phyloP scores from a whole-genome alignment of 1,139 yeast species.

The Scheffersomyces insectosa region DNA sequence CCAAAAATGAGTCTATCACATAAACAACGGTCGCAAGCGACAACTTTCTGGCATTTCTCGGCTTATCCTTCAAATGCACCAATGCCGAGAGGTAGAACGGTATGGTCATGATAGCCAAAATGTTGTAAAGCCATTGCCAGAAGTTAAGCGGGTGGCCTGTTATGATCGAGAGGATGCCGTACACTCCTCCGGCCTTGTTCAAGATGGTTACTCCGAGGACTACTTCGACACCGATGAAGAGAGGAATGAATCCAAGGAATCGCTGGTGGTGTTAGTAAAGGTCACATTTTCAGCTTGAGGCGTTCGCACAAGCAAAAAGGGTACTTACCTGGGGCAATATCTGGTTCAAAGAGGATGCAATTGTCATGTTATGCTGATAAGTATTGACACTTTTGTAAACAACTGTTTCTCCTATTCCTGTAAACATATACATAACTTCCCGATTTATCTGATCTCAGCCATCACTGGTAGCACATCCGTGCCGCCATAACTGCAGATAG shows the following conservation, averaged over 20 bases:
- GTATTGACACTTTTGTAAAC: too few species aligned
- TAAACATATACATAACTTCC: too few species aligned
- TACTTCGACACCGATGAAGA: conserved; percentile 85
- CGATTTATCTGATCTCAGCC: too few species aligned
- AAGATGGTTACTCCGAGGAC: conserved; percentile 76
- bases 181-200: conserved; percentile 87
- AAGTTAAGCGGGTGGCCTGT: conserved; percentile 87
- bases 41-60: conserved; percentile 40
- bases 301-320: not conserved
- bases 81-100: conserved; percentile 71
- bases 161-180: conserved; percentile 81
- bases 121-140: conserved; percentile 81
- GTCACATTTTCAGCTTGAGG: conserved; percentile 2
- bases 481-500: too few species aligned
- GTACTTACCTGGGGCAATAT: conserved; percentile 30
- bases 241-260: conserved; percentile 66
- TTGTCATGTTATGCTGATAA: conserved; percentile 9
- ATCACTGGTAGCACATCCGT: too few species aligned
- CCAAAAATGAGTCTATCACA: conserved; percentile 64
- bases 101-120: conserved; percentile 60
- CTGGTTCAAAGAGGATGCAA: conserved; percentile 15
- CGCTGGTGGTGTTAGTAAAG: conserved; percentile 24
- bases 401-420: too few species aligned
- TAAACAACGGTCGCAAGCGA: conserved; percentile 67
- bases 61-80: conserved; percentile 33